Evolutionary conservation across 495 filamentous ascomycete genomes (phyloP).

Genomic region (Trichocladium uniseriatum): DNA sequence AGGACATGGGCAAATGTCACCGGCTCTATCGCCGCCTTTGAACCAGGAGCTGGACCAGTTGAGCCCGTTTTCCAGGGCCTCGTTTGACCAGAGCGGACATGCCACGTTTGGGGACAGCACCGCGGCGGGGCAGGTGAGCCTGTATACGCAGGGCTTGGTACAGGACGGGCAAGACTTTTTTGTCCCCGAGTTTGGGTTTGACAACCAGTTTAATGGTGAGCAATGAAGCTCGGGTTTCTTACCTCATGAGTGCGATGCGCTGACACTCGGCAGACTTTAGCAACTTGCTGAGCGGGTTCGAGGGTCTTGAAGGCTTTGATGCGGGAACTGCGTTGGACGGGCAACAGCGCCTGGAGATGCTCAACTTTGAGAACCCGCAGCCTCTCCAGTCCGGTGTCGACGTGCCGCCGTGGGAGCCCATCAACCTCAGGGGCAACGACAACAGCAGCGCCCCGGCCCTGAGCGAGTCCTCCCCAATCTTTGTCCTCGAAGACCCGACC

Average conservation of each 20-base stretch:
- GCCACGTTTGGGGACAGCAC: neutral
- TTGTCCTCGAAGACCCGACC: slow-evolving; percentile 29
- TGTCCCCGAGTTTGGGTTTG: slow-evolving; percentile 11
- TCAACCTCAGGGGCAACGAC: slow-evolving; percentile 20
- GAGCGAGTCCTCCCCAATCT: slow-evolving; percentile 23
- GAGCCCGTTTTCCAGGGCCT: slow-evolving; percentile 9
- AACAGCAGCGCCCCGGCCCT: neutral
- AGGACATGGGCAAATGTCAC: slow-evolving; percentile 21
- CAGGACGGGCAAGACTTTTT: slow-evolving; percentile 19
- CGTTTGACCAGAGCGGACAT: slow-evolving; percentile 18
- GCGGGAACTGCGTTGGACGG: slow-evolving; percentile 6
- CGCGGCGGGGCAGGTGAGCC: slow-evolving; percentile 14
- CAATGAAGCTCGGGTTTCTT: neutral
- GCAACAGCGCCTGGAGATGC: slow-evolving; percentile 8
- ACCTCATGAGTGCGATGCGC: neutral
- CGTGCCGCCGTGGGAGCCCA: slow-evolving; percentile 33
- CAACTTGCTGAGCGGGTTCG: too few species aligned
- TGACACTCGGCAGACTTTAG: neutral
- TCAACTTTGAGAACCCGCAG: slow-evolving; percentile 27
- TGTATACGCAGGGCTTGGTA: slow-evolving; percentile 10
- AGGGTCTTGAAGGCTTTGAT: neutral
- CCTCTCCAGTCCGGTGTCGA: slow-evolving; percentile 24
- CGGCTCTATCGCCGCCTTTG: slow-evolving; percentile 19
- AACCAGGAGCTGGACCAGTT: slow-evolving; percentile 12
- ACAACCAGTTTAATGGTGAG: slow-evolving; percentile 11